Evolutionary conservation across 352 stramenopile genomes (phyloP).

Genomic region (Phytophthora sojae): DNA sequence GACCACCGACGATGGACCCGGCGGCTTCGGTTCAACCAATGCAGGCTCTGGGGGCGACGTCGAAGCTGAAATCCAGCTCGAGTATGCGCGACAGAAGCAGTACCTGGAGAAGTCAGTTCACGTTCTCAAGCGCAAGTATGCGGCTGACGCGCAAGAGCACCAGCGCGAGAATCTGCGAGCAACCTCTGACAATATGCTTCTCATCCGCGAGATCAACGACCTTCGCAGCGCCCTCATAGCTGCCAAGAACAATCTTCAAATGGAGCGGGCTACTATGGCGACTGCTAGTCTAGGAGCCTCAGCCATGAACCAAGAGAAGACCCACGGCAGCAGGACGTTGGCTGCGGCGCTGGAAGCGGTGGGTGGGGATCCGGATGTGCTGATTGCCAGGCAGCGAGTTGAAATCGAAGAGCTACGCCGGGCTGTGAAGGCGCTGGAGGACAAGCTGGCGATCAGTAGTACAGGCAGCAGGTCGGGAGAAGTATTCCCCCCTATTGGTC

Average conservation of each 20-base stretch:
- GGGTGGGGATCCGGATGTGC: slow-evolving; percentile 55
- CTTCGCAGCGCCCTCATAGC: slow-evolving; percentile 79
- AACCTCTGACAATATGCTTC: slow-evolving; percentile 88
- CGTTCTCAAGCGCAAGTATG: slow-evolving; percentile 89
- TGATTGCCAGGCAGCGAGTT: slow-evolving; percentile 62
- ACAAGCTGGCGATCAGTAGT: slow-evolving; percentile 49
- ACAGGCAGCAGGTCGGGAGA: slow-evolving; percentile 24
- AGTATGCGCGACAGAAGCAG: slow-evolving; percentile 93
- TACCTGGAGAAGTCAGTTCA: slow-evolving; percentile 94
- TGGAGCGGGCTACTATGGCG: slow-evolving; percentile 62
- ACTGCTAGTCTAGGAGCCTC: slow-evolving; percentile 26
- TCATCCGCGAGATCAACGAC: slow-evolving; percentile 95
- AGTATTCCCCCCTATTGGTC: slow-evolving; percentile 44
- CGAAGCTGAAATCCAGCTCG: slow-evolving; percentile 76
- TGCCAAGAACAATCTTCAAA: slow-evolving; percentile 84
- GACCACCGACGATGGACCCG: slow-evolving; percentile 36
- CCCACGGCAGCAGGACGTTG: slow-evolving; percentile 27
- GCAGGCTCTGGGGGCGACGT: slow-evolving; percentile 49
- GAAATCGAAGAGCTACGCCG: slow-evolving; percentile 85
- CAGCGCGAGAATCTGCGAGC: slow-evolving; percentile 69
- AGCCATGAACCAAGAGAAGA: slow-evolving; percentile 38
- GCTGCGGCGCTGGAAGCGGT: slow-evolving; percentile 26
- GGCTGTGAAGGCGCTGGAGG: slow-evolving; percentile 79
- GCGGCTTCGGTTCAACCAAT: slow-evolving; percentile 23
- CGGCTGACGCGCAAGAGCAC: slow-evolving; percentile 73